Evolutionary conservation across 805 yeast genomes (phyloP), one percentile per base, ranked within the genome.

Genomic region (Saccharomyces eubayanus): DNA sequence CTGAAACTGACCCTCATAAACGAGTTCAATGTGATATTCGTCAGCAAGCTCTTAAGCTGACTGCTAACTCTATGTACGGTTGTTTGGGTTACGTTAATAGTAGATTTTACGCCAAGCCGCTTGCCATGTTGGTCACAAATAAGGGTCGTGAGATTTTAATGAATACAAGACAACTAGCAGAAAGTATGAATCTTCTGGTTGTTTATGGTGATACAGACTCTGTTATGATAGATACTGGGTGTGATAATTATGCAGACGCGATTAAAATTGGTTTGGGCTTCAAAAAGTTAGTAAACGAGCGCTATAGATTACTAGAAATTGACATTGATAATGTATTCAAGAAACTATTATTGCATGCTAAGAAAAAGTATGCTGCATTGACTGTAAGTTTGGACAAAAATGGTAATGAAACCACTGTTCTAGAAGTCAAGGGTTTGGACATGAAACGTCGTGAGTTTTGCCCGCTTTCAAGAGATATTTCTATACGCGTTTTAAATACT

Each of bases 51-150:
- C 79, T 94, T 67, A 94, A 94, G 69, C 77, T 94, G 67, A 95
- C 99, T 2, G 99, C 99, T 29, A 94, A 94, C 72, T 94, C 99
- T n/a, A 92, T 94, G 97, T 94, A 94, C 73, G 99, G 99, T 66
- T 94, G 98, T 79, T 78, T 94, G 62, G 99, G 99, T 61, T 91
- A 84, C 69, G 87, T 86, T 6, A 80, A 86, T 62, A 89, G 97
- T 24, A 80, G 99, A 64, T 94, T 94, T 70, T 92, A 91, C 65
- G 99, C 99, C 11, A 86, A 88, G 65, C 97, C 98, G 0, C 76
- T 94, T 61, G 99, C 99, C 5, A 89, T 89, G 91, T 76, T 94
- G 63, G 96, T 90, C 54, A 94, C 99, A 2, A 86, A 84, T 62
- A 89, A 91, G 70, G 99, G 99, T 64, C 81, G 99, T 74, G 98